Base-by-base conservation (phyloP, 345 rosid genomes). In the Turritis glabra region DNA sequence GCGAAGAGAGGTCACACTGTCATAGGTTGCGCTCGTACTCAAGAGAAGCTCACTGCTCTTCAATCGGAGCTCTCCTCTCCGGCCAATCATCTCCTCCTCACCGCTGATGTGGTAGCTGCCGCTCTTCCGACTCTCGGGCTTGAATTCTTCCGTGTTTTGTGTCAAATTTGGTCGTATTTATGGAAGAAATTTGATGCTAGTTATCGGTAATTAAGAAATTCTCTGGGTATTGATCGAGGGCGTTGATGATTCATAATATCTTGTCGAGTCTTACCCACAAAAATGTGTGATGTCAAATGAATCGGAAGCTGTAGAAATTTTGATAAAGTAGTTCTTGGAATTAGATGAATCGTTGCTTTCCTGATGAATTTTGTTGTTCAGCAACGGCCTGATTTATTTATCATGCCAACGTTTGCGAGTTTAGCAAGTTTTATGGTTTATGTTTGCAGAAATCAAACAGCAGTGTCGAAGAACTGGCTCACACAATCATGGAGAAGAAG, bases 1-100 rank as follows among this genome's bases (percentile, higher is more conserved):
- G 91, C 95, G 13, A 91, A 87, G 81, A 80, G 89, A 72, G 98
- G 97, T 25, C 98, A 94, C 81, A 73, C 92, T 14, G 79, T 91
- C 7, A 86, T 94, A 69, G 98, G 98, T 56, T 91, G 98, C 84
- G 86, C 97, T 40, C 98, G 97, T 63, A 22, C 92, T 21, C 91
- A 82, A 74, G 97, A 91, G 43, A 86, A 79, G 67, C 92, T 94
- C 80, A 69, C 80, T 64, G 71, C 92, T 44, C 93, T 91, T 71
- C 88, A 86, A 26, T 81, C 92, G 32, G 87, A 86, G 38, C 82
- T 94, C 57, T 26, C 84, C 10, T 73, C 84, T 46, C 72, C 87
- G 26, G 80, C 67, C 14, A 82, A 77, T 29, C 96, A 91, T 81
- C 90, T 91, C 84, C 81, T 94, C 80, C 85, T 91, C 80, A 72